Evolutionary conservation across 441 rosid genomes (phyloP), one percentile per base, ranked within the genome.

Genomic region (Arabidopsis hybrid): DNA sequence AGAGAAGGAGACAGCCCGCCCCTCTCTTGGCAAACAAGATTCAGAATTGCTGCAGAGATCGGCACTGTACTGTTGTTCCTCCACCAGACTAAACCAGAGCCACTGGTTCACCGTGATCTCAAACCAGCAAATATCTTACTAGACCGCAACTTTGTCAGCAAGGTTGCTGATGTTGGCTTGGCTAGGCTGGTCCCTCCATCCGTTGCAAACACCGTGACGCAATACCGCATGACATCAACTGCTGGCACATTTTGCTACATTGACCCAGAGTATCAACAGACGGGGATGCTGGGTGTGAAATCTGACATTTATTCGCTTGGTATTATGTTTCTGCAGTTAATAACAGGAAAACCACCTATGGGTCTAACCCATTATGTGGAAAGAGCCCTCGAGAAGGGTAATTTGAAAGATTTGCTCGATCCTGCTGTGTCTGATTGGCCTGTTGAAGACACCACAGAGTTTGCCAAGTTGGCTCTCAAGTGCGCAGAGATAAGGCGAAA

Each of bases 231-330:
- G 97, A 95, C 99, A 6, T 88, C 99, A 35, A 83, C 97, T 0
- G 97, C 99, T 2, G 99, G 99, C 31, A 92, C 99, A 10, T 92
- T 95, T 80, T 95, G 97, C 84, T 95, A 95, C 58, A 95, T 95
- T n/a, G 97, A 95, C 63, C 99, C 97, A 1, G 97, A 94, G 83
- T 94, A 94, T 72, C 97, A 94, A 80, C 99, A 90, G 77, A 92
- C 97, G 1, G 97, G 99, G 18, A 92, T 91, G 97, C 81, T 95
- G 46, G 96, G 99, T 1, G 83, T 90, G 7, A 95, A 95, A 78
- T 95, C 97, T 5, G 99, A 95, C 63, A 80, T 94, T 21, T 92
- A 89, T 74, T 94, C 97, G 2, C 87, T 92, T 0, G 99, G 99
- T 17, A 89, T 94, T 76, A 87, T 92, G 78, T 88, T 88, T 64